phyloP scores from a whole-genome alignment of 495 filamentous ascomycete species.

The Penicillium verhagenii region DNA sequence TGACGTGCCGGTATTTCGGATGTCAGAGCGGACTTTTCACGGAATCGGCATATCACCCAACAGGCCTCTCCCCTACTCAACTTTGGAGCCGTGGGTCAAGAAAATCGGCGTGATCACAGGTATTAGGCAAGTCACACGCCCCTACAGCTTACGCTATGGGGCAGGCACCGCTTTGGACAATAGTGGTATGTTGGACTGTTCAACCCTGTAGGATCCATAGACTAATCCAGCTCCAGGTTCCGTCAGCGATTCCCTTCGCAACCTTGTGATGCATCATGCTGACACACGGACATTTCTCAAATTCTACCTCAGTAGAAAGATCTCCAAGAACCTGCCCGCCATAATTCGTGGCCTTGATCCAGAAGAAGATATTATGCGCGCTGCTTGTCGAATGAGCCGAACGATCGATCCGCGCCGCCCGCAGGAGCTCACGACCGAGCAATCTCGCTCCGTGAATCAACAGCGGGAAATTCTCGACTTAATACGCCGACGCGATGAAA shows the following conservation, averaged over 20 bases:
- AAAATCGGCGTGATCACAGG: slow-evolving; percentile 30
- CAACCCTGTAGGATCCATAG: slow-evolving; percentile 1
- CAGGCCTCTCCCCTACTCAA: slow-evolving; percentile 32
- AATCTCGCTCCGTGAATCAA: slow-evolving; percentile 32
- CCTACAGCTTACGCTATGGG: slow-evolving; percentile 38
- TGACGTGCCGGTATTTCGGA: slow-evolving; percentile 21
- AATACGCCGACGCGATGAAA: slow-evolving; percentile 17
- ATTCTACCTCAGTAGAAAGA: slow-evolving; percentile 31
- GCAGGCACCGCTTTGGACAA: slow-evolving; percentile 35
- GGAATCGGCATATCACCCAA: slow-evolving; percentile 34
- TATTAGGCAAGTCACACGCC: slow-evolving; percentile 28
- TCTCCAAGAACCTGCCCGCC: slow-evolving; percentile 30
- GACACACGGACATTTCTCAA: slow-evolving; percentile 33
- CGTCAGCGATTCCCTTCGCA: slow-evolving; percentile 33
- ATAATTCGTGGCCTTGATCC: slow-evolving; percentile 32
- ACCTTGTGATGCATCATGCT: slow-evolving; percentile 35
- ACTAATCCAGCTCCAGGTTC: slow-evolving; percentile 22
- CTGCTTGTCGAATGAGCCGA: slow-evolving; percentile 32
- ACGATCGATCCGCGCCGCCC: slow-evolving; percentile 34
- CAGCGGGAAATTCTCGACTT: slow-evolving; percentile 19
- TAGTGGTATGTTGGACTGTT: slow-evolving; percentile 24
- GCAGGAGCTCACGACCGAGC: slow-evolving; percentile 25
- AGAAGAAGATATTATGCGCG: slow-evolving; percentile 31
- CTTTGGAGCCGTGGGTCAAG: slow-evolving; percentile 31
- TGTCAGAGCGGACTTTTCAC: slow-evolving; percentile 27